These are phyloP conservation scores for Citrus hindsii DNA, from an alignment of 345 rosid species.

Conservation along the genomic window DNA sequence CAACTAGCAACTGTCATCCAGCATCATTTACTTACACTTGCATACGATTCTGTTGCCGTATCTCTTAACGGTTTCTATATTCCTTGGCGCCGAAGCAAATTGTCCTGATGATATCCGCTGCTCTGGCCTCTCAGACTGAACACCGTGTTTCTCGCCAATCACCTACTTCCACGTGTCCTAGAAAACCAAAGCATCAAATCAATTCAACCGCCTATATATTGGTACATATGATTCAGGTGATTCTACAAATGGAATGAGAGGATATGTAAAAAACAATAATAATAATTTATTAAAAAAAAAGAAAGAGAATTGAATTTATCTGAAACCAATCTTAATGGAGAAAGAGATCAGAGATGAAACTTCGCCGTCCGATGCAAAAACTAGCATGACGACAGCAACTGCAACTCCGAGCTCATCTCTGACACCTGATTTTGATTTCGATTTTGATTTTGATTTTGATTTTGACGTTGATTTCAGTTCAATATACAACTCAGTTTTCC, in stretches of 20 bases:
- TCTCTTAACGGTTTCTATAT: constrained; percentile 10
- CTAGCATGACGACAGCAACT: constrained; percentile 19
- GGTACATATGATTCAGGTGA: not conserved
- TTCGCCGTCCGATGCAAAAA: constrained; percentile 29
- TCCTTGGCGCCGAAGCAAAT: constrained; percentile 22
- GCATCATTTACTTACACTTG: constrained; percentile 2
- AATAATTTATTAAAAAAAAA: not conserved
- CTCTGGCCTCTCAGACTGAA: not conserved
- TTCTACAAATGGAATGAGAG: not conserved
- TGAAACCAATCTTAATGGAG: not conserved
- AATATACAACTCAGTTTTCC: constrained; percentile 61
- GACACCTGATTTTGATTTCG: constrained; percentile 39
- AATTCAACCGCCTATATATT: not conserved
- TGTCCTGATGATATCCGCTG: too few species aligned
- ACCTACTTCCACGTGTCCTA: not conserved
- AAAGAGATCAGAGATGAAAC: constrained; percentile 38
- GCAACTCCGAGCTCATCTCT: constrained; percentile 16
- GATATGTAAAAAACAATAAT: not conserved
- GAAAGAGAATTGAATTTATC: not conserved
- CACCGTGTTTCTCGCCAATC: not conserved
- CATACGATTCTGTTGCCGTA: constrained; percentile 4
- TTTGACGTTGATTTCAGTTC: constrained; percentile 52
- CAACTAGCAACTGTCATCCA: constrained; percentile 7
- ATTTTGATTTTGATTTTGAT: constrained; percentile 46
- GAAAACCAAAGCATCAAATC: too few species aligned